A percentile compares a stretch with the other conserved stretches of the same genome.
phyloP scores from a whole-genome alignment of 106 monocot species.

The Dactylorhiza incarnata region DNA sequence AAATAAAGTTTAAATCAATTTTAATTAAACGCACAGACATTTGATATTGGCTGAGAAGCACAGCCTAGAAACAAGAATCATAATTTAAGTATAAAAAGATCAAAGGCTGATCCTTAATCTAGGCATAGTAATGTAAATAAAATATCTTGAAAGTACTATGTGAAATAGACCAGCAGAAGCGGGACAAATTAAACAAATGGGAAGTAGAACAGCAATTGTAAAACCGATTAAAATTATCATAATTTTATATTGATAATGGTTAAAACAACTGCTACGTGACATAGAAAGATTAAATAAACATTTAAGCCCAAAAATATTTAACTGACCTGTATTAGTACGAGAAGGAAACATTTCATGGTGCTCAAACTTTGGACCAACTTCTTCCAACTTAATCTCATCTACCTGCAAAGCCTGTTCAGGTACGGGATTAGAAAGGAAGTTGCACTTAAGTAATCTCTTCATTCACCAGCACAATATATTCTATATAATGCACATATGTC shows the following conservation, averaged over 20 bases:
- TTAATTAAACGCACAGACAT: not conserved
- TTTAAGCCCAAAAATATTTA: not conserved
- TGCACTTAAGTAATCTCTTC: too few relatives aligned
- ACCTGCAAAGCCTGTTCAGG: conserved; percentile 56
- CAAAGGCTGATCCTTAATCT: not conserved
- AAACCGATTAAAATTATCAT: not conserved
- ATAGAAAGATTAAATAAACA: not conserved
- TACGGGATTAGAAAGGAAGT: not conserved
- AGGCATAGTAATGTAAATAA: not conserved
- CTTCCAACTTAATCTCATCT: conserved; percentile 67
- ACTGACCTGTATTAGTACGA: conserved; percentile 88
- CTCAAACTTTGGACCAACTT: conserved; percentile 97
- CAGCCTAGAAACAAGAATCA: not conserved
- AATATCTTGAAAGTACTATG: not conserved
- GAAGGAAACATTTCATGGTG: conserved; percentile 94
- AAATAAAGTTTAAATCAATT: not conserved
- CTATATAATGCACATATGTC: too few relatives aligned
- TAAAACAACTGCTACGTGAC: not conserved
- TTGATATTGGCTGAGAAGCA: not conserved
- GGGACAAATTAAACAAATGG: not conserved
- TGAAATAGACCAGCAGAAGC: not conserved
- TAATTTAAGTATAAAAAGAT: not conserved
- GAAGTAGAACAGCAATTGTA: not conserved
- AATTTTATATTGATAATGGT: not conserved
- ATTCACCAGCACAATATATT: too few relatives aligned